These are phyloP conservation scores for Aspergillus sergii DNA, from an alignment of 2,329 filamentous ascomycete species.

Conservation along the genomic window DNA sequence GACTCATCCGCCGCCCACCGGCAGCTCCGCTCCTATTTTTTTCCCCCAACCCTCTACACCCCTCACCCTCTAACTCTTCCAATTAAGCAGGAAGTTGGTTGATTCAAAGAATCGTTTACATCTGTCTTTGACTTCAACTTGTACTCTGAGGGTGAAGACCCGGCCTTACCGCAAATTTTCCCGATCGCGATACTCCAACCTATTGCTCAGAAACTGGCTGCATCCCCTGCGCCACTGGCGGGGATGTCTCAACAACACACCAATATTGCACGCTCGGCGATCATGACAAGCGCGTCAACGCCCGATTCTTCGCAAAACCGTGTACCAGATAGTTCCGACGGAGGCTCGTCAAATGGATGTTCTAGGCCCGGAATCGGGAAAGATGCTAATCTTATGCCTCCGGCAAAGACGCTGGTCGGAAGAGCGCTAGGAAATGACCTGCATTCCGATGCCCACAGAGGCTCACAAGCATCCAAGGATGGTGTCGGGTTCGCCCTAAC, in stretches of 20 bases:
- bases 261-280: constrained; percentile 52
- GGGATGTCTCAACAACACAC: constrained; percentile 53
- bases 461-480: constrained; percentile 41
- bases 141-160: constrained; percentile 6
- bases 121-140: constrained; percentile 6
- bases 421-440: constrained; percentile 47
- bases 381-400: constrained; percentile 38
- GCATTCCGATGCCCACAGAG: constrained; percentile 42
- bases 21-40: constrained; percentile 7
- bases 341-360: constrained; percentile 20
- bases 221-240: constrained; percentile 24
- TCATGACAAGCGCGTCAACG: constrained; percentile 46
- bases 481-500: constrained; percentile 58
- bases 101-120: constrained; percentile 5
- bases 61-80: background rate
- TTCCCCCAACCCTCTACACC: constrained; percentile 13
- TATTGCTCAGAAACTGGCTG: constrained; percentile 12
- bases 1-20: constrained; percentile 23
- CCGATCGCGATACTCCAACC: background rate
- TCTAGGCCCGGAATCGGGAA: constrained; percentile 29
- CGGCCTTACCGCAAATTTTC: background rate
- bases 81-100: background rate
- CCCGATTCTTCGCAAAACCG: constrained; percentile 25
- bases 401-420: constrained; percentile 43
- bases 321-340: constrained; percentile 24